Base-by-base conservation (phyloP, 164 flowering plant species). In the Dillenia turbinata region DNA sequence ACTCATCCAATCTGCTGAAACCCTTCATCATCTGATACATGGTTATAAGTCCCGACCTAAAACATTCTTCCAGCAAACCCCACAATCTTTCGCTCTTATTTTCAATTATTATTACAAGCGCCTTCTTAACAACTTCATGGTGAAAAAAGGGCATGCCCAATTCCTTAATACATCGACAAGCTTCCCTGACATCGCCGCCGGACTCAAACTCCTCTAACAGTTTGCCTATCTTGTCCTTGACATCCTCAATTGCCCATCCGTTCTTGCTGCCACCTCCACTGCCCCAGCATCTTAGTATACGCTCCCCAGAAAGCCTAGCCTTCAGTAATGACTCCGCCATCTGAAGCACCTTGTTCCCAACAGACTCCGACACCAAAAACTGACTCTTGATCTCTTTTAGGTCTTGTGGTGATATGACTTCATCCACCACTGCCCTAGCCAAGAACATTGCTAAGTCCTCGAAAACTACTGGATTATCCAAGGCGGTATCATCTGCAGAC, bases 51-150 rank as follows among this genome's bases (percentile, higher is more conserved):
- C 92, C 88, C 13, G 77, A 74, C 11, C 49, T 54, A 44, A 69
- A 87, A 54, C 90, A 82, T 47, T 75, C 74, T 9, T 58, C 67
- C 1, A 89, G 69, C 65, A 89, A 54, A 26, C 66, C 63, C 89
- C 84, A 81, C 12, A 82, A 17, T 49, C 88, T 76, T 13, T 77
- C 86, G 52, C 75, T 75, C 75, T 71, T 80, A 65, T 76, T 83
- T 77, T 89, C 96, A 61, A 85, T 87, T 9, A 70, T 67, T 11
- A 56, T 60, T 55, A 89, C 83, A 71, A 89, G 17, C 12, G 87
- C 78, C 66, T 87, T 89, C 76, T 87, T 86, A n/a, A 89, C 90
- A 19, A 89, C 86, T 70, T 89, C 92, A 52, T 89, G 96, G 73
- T 89, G 81, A 46, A 89, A 89, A 49, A 89, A 89, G 0, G 96